Percentiles rank a stretch among this genome's conserved stretches.
Conservation (phyloP, 2,329 filamentous ascomycete genomes). For the Sporothrix phasma region DNA sequence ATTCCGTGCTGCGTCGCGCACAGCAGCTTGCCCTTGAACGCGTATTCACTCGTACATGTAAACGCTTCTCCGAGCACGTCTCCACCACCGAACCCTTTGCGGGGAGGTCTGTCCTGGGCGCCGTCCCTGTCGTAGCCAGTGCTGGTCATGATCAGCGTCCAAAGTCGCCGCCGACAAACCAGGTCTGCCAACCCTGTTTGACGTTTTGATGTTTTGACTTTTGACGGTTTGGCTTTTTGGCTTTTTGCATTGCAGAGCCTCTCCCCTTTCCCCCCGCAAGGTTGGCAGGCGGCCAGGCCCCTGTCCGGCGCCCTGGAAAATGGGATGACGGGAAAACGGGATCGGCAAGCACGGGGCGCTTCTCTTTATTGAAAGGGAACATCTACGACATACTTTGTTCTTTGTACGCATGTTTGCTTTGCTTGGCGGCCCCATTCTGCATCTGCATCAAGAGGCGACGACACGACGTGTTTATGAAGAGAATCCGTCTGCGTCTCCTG, state of each 20-base stretch:
- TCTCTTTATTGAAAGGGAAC: neutral
- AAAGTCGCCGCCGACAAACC: neutral
- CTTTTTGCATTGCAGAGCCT: too few relatives aligned
- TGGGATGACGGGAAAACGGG: conserved; percentile 5
- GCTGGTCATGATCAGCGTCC: neutral
- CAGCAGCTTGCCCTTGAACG: too few relatives aligned
- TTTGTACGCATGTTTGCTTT: neutral
- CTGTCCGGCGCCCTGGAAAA: neutral
- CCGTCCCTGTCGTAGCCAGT: neutral
- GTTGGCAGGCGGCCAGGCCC: too few relatives aligned
- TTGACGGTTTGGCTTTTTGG: too few relatives aligned
- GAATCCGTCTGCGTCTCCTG: neutral
- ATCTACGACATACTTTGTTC: too few relatives aligned
- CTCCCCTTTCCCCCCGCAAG: too few relatives aligned
- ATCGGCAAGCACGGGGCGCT: conserved; percentile 6
- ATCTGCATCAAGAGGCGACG: too few relatives aligned
- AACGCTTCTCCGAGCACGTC: too few relatives aligned
- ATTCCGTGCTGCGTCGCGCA: too few relatives aligned
- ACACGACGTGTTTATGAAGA: neutral
- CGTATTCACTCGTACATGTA: too few relatives aligned
- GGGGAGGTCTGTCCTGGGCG: neutral
- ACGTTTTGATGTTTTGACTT: too few relatives aligned
- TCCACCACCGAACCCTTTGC: neutral
- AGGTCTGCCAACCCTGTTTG: neutral
- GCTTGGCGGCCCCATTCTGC: neutral